Evolutionary conservation across 2,329 filamentous ascomycete species (phyloP), one percentile per base, ranked within the genome.

Genomic region (Scortechinia acanthostroma): DNA sequence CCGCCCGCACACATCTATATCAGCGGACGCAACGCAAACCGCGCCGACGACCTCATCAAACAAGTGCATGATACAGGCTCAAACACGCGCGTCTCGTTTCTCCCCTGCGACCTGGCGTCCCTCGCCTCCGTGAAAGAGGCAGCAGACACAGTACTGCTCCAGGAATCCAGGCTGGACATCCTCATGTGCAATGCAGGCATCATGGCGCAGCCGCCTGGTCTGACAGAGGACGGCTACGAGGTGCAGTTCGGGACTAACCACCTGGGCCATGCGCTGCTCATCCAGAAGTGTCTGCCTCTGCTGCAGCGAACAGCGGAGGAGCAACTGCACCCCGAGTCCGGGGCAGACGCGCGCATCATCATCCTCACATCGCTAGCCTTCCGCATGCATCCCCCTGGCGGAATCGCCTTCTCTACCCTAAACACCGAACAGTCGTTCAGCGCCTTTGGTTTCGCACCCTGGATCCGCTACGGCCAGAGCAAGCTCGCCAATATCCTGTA

Each of bases 1-100:
- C n/a, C n/a, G n/a, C 74, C 76, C 2, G 59, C 61, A 1, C 68
- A 74, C 46, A 71, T 80, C 48, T 79, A 73, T 59, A 66, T 81
- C 47, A 73, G 67, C 14, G 73, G 73, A 2, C 70, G 75, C 42
- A 70, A 62, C 17, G 59, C 55, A 35, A 61, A 67, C 42, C 67
- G 67, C 10, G 67, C 62, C 17, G 60, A 66, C 4, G 62, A 67
- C 5, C 69, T 77, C 35, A 57, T 68, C 15, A 58, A 62, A 2
- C 62, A 69, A 48, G 54, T 67, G 48, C 44, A 57, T 1, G 50
- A 55, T 19, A 52, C 61, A 21, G 47, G 55, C 43, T 57, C 48
- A 37, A 58, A 51, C 5, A 54, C 59, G 19, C 61, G 68, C 46
- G 65, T 76, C 45, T 58, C 62, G 33, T 63, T 65, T 48, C 53